A percentile compares a stretch with the other conserved stretches of the same genome.
Evolutionary conservation across 75 land plant species (phyloP).

Genomic region (Pinus tabuliformis): DNA sequence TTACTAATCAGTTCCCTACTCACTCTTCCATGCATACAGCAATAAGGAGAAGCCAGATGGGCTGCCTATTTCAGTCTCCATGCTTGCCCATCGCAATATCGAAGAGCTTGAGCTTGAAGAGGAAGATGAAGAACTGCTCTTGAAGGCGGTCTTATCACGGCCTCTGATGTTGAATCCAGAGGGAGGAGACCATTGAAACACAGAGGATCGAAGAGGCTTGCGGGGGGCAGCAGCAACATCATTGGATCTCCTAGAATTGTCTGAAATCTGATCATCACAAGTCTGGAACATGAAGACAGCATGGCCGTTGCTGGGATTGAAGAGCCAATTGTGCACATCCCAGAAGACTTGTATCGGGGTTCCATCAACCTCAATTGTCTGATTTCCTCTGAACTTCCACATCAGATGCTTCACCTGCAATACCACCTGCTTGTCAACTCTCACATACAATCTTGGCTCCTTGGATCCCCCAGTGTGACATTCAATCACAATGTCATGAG

Average conservation of each 20-base stretch:
- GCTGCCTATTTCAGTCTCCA: slow-evolving; percentile 38
- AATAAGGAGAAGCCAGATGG: slow-evolving; percentile 47
- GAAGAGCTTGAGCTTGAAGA: slow-evolving; percentile 21
- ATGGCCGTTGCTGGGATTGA: slow-evolving; percentile 26
- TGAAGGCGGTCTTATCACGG: slow-evolving; percentile 13
- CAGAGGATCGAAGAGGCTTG: slow-evolving; percentile 13
- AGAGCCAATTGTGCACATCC: slow-evolving; percentile 70
- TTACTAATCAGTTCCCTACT: too few relatives aligned
- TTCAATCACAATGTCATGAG: slow-evolving; percentile 53
- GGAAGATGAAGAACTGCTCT: slow-evolving; percentile 16
- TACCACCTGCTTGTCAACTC: slow-evolving; percentile 43
- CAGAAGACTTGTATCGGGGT: slow-evolving; percentile 44
- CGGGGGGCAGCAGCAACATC: slow-evolving; percentile 20
- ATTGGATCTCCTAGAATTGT: slow-evolving; percentile 18
- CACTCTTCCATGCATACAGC: slow-evolving; percentile 49
- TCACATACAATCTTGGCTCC: slow-evolving; percentile 43
- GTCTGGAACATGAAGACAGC: slow-evolving; percentile 54
- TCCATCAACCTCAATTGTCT: slow-evolving; percentile 50
- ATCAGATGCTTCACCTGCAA: slow-evolving; percentile 50
- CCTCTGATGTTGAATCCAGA: not conserved
- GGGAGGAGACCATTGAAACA: slow-evolving; percentile 26
- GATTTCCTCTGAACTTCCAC: slow-evolving; percentile 71
- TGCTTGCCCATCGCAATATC: slow-evolving; percentile 38
- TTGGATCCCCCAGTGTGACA: slow-evolving; percentile 20
- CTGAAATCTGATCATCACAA: slow-evolving; percentile 17